phyloP scores from a whole-genome alignment of 192 early-diverging fungal genomes.

The Backusella morwellensis region DNA sequence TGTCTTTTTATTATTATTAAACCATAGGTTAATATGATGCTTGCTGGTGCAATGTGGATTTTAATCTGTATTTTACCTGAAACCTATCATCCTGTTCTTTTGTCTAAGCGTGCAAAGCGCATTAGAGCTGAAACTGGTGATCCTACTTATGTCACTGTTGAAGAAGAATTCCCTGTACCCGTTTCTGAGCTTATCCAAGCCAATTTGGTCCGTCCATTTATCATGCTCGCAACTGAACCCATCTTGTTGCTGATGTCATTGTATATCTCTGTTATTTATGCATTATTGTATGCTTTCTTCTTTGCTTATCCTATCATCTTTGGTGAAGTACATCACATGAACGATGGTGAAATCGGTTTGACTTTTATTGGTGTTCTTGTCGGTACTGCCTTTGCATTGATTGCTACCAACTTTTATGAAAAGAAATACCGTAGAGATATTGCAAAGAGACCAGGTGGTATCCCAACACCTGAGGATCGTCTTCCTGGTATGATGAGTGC shows the following conservation, averaged over 20 bases:
- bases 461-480: conserved; percentile 26
- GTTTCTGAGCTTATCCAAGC: conserved; percentile 16
- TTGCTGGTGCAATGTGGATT: conserved; percentile 28
- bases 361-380: conserved; percentile 32
- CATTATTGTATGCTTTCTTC: conserved; percentile 31
- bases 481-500: conserved; percentile 30
- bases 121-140: conserved; percentile 22
- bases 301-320: conserved; percentile 33
- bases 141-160: conserved; percentile 24
- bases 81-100: conserved; percentile 27
- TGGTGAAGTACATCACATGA: conserved; percentile 23
- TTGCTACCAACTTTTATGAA: conserved; percentile 21
- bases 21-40: conserved; percentile 22
- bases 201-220: conserved; percentile 28
- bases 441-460: background rate
- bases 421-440: background rate
- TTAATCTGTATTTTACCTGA: conserved; percentile 19
- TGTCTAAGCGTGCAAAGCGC: conserved; percentile 19
- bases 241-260: conserved; percentile 27
- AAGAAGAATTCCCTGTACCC: conserved; percentile 27
- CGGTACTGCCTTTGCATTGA: conserved; percentile 23
- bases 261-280: conserved; percentile 30
- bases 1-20: background rate
- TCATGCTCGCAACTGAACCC: conserved; percentile 29
- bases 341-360: conserved; percentile 31